A percentile compares a stretch with the other conserved stretches of the same genome.
Conservation (phyloP, 306 rosid genomes). For the Benincasa hispida region DNA sequence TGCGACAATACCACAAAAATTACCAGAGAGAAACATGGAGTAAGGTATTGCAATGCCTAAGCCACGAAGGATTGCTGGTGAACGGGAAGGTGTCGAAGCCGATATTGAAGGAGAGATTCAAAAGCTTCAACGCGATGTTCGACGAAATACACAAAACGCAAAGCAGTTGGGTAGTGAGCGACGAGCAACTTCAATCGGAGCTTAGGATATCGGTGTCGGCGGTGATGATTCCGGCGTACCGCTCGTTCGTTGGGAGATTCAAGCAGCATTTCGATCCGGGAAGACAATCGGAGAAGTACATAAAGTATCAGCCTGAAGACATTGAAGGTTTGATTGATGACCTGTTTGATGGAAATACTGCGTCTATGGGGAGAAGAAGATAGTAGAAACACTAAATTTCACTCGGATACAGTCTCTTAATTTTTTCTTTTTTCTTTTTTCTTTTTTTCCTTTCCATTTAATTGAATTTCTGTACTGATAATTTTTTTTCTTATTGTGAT, state of each 20-base stretch:
- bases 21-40: slow-evolving; percentile 74
- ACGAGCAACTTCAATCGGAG: slow-evolving; percentile 76
- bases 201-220: slow-evolving; percentile 55
- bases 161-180: slow-evolving; percentile 64
- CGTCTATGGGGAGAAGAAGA: slow-evolving; percentile 34
- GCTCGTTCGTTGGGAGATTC: slow-evolving; percentile 60
- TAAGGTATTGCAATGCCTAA: slow-evolving; percentile 47
- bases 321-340: slow-evolving; percentile 59
- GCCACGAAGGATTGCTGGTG: slow-evolving; percentile 39
- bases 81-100: slow-evolving; percentile 41
- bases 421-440: neutral
- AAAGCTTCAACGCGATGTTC: slow-evolving; percentile 50
- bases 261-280: slow-evolving; percentile 53
- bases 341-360: slow-evolving; percentile 44
- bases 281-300: slow-evolving; percentile 51
- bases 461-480: neutral
- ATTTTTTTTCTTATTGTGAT: neutral
- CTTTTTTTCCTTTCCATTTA: neutral
- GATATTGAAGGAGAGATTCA: slow-evolving; percentile 59
- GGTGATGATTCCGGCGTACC: slow-evolving; percentile 70
- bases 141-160: slow-evolving; percentile 72
- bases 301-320: slow-evolving; percentile 74
- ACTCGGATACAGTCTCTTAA: neutral
- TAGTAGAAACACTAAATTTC: neutral
- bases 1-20: slow-evolving; percentile 49